phyloP scores from a whole-genome alignment of 495 filamentous ascomycete species.

The Penicillium herquei region DNA sequence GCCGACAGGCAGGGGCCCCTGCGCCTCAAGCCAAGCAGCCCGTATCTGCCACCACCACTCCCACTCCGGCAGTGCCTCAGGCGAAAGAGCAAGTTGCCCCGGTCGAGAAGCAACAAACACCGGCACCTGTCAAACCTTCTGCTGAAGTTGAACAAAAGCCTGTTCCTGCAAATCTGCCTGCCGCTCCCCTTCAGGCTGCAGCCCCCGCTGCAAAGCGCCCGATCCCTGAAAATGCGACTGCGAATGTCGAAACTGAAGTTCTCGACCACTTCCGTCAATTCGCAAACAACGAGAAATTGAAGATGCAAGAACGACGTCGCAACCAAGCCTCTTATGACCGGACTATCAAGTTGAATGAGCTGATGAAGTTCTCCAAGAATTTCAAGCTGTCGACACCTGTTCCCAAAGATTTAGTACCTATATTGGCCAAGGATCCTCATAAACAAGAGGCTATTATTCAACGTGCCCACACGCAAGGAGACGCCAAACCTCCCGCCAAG shows the following conservation, averaged over 20 bases:
- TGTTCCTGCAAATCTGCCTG: constrained; percentile 16
- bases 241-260: constrained; percentile 76
- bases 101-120: constrained; percentile 31
- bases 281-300: constrained; percentile 71
- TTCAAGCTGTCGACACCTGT: constrained; percentile 94
- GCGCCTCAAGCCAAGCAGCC: constrained; percentile 60
- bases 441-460: constrained; percentile 93
- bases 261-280: constrained; percentile 80
- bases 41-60: not conserved
- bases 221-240: constrained; percentile 59
- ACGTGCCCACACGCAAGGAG: constrained; percentile 68
- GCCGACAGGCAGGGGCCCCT: constrained; percentile 71
- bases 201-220: constrained; percentile 22
- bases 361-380: constrained; percentile 89
- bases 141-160: constrained; percentile 44
- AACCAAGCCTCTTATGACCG: constrained; percentile 70
- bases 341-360: constrained; percentile 83
- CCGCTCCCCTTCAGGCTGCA: constrained; percentile 10
- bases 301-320: constrained; percentile 68
- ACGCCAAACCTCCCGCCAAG: constrained; percentile 54
- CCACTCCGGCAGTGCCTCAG: constrained; percentile 23
- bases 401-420: constrained; percentile 86
- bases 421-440: constrained; percentile 88
- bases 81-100: constrained; percentile 30
- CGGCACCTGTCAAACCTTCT: constrained; percentile 14